These are phyloP conservation scores for Gnomoniopsis smithogilvyi DNA, from an alignment of 2,329 filamentous ascomycete genomes.

Conservation along the genomic window DNA sequence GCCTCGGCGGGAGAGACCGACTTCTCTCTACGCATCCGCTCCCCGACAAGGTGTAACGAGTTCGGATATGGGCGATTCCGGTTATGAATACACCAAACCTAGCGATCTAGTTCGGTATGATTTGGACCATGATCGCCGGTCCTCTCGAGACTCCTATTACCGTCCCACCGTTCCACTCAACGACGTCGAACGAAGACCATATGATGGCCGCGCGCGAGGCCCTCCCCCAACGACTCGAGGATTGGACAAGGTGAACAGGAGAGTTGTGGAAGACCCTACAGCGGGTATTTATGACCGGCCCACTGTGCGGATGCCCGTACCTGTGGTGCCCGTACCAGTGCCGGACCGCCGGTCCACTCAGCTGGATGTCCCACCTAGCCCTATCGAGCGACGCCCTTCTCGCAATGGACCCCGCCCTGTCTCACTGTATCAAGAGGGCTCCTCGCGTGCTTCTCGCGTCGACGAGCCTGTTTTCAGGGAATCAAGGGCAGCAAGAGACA, in stretches of 20 bases:
- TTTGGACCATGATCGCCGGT: slow-evolving; percentile 52
- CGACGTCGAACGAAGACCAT: slow-evolving; percentile 40
- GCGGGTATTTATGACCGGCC: slow-evolving; percentile 44
- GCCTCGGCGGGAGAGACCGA: slow-evolving; percentile 42
- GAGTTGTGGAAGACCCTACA: slow-evolving; percentile 27
- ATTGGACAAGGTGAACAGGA: slow-evolving; percentile 64
- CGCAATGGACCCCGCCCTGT: slow-evolving; percentile 39
- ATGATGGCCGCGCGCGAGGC: slow-evolving; percentile 39
- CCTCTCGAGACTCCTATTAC: slow-evolving; percentile 50
- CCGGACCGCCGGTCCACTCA: slow-evolving; percentile 30
- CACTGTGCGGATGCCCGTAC: slow-evolving; percentile 42
- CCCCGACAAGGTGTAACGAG: slow-evolving; percentile 40
- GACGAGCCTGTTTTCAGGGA: slow-evolving; percentile 43
- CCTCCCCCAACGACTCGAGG: slow-evolving; percentile 69
- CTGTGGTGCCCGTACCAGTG: slow-evolving; percentile 35
- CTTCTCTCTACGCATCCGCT: slow-evolving; percentile 41
- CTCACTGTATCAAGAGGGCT: slow-evolving; percentile 51
- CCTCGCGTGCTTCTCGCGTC: slow-evolving; percentile 41
- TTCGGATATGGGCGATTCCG: slow-evolving; percentile 55
- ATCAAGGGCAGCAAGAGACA: slow-evolving; percentile 38
- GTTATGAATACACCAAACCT: slow-evolving; percentile 63
- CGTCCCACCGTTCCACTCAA: slow-evolving; percentile 52
- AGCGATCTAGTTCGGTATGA: slow-evolving; percentile 61
- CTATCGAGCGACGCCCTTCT: slow-evolving; percentile 30
- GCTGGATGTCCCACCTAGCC: slow-evolving; percentile 33